These are phyloP conservation scores for Neurospora discreta DNA, from an alignment of 495 filamentous ascomycete species.

Conservation along the genomic window DNA sequence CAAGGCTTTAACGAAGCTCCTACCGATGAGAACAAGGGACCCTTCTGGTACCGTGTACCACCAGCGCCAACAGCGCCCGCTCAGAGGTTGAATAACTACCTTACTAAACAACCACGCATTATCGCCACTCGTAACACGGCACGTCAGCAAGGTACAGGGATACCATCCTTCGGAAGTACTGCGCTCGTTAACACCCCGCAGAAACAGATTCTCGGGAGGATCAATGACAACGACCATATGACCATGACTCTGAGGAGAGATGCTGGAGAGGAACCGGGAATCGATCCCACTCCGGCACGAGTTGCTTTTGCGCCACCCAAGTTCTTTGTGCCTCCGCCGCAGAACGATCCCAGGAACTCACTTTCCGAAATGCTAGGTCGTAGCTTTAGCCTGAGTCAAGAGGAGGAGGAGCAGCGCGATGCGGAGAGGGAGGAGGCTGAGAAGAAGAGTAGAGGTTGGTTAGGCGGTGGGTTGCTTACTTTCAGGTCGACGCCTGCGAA, in stretches of 20 bases:
- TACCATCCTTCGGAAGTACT: background rate
- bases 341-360: conserved; percentile 10
- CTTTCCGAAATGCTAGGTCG: conserved; percentile 10
- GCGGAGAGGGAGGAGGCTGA: background rate
- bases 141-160: background rate
- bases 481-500: background rate
- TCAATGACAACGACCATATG: background rate
- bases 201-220: background rate
- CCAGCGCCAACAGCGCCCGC: conserved; percentile 53
- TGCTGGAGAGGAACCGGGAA: background rate
- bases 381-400: conserved; percentile 6
- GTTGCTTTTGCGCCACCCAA: conserved; percentile 8
- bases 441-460: background rate
- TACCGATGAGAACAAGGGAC: conserved; percentile 25
- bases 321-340: conserved; percentile 9
- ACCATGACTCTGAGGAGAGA: background rate
- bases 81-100: conserved; percentile 48
- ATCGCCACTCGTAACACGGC: background rate
- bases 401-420: background rate
- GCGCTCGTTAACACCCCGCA: background rate
- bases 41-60: conserved; percentile 52
- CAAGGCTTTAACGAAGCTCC: conserved; percentile 49
- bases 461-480: background rate
- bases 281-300: background rate
- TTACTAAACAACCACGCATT: conserved; percentile 35